Percentiles rank a stretch among this genome's conserved stretches.
Conservation (phyloP, 176 grass and related monocot genomes). For the Bolboschoenus planiculmis region DNA sequence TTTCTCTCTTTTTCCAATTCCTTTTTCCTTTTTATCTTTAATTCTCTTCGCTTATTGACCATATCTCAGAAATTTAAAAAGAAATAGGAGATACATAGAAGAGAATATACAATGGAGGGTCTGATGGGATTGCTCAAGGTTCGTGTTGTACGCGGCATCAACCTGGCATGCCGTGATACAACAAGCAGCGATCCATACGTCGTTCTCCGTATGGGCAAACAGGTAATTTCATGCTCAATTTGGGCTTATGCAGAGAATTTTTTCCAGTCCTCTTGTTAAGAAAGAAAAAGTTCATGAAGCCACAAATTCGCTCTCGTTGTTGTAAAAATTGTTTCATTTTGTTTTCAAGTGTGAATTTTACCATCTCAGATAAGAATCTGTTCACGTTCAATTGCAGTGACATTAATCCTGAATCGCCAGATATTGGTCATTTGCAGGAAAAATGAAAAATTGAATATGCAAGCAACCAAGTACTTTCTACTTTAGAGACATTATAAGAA, state of each 20-base stretch:
- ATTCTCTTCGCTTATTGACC: background rate
- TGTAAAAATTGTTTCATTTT: background rate
- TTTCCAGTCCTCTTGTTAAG: background rate
- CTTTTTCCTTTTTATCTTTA: background rate
- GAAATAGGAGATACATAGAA: background rate
- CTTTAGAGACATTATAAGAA: background rate
- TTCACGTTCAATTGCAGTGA: background rate
- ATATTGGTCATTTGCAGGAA: background rate
- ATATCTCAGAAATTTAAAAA: background rate
- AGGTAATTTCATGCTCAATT: slow-evolving; percentile 27
- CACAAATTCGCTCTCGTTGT: background rate
- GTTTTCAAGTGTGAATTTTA: background rate
- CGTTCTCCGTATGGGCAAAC: slow-evolving; percentile 54
- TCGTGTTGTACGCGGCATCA: slow-evolving; percentile 55
- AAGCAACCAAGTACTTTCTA: background rate
- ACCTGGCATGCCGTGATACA: slow-evolving; percentile 77
- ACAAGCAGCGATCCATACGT: slow-evolving; percentile 87
- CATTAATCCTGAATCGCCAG: background rate
- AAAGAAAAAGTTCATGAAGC: background rate
- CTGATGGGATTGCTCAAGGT: slow-evolving; percentile 58
- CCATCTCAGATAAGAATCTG: background rate
- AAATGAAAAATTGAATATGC: background rate
- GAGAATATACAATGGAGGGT: slow-evolving; percentile 45
- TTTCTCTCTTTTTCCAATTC: slow-evolving; percentile 13
- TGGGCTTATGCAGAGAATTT: background rate